Percentiles rank a stretch among this genome's conserved stretches.
These are phyloP conservation scores for Candolleomyces efflorescens DNA, from an alignment of 768 basidiomycete species.

Conservation along the genomic window DNA sequence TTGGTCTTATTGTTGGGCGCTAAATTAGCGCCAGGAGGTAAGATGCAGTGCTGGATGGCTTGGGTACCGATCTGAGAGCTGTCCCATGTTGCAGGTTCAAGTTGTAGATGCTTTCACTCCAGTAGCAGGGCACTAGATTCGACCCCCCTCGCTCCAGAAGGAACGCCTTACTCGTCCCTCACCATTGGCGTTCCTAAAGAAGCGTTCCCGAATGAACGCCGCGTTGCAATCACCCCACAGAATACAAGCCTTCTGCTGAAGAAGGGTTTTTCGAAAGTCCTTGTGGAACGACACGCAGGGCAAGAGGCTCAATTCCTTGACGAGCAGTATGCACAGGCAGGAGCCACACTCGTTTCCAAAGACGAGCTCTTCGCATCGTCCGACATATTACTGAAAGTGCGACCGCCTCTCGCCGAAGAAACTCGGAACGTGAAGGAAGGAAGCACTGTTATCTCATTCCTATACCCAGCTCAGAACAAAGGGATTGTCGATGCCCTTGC, in stretches of 20 bases:
- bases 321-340: slow-evolving; percentile 73
- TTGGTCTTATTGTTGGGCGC: neutral
- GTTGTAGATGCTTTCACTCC: slow-evolving; percentile 29
- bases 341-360: slow-evolving; percentile 70
- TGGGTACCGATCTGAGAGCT: neutral
- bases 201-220: slow-evolving; percentile 70
- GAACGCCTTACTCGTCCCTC: slow-evolving; percentile 64
- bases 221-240: slow-evolving; percentile 79
- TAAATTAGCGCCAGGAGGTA: slow-evolving; percentile 1
- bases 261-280: slow-evolving; percentile 73
- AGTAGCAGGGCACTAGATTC: slow-evolving; percentile 23
- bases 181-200: slow-evolving; percentile 77
- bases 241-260: slow-evolving; percentile 72
- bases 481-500: slow-evolving; percentile 65
- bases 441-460: slow-evolving; percentile 77
- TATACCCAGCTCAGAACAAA: slow-evolving; percentile 83
- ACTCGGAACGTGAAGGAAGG: slow-evolving; percentile 60
- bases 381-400: slow-evolving; percentile 85
- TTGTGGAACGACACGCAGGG: slow-evolving; percentile 74
- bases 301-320: slow-evolving; percentile 73
- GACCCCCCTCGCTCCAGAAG: slow-evolving; percentile 20
- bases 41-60: neutral
- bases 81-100: slow-evolving; percentile 23
- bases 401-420: slow-evolving; percentile 70
- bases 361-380: slow-evolving; percentile 64